Conservation (phyloP, 1,139 yeast genomes). For the Candida frijolesensis region DNA sequence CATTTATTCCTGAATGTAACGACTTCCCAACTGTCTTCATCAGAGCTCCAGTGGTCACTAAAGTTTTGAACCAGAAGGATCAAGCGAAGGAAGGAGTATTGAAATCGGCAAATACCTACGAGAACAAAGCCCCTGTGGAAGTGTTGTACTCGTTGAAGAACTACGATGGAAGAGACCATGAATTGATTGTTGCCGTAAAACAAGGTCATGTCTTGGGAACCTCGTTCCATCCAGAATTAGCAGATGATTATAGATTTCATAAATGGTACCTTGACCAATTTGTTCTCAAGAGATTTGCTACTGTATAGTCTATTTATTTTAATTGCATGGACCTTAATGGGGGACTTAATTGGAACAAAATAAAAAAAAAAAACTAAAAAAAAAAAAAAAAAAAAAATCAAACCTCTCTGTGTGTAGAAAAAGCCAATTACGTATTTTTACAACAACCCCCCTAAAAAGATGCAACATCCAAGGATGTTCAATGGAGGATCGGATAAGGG, state of each 20-base stretch:
- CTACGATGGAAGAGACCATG: slow-evolving; percentile 23
- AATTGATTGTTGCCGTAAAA: slow-evolving; percentile 68
- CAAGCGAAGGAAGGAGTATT: slow-evolving; percentile 20
- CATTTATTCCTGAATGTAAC: slow-evolving; percentile 42
- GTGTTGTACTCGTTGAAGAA: slow-evolving; percentile 39
- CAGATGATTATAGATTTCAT: slow-evolving; percentile 70
- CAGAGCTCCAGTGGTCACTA: slow-evolving; percentile 73
- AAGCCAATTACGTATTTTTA: not conserved
- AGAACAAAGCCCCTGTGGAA: slow-evolving; percentile 37
- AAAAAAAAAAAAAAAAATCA: slow-evolving; percentile 2
- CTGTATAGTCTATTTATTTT: not conserved
- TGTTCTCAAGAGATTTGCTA: slow-evolving; percentile 27
- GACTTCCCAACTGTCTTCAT: slow-evolving; percentile 68
- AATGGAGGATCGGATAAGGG: slow-evolving; percentile 12
- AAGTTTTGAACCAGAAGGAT: slow-evolving; percentile 24
- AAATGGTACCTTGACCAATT: slow-evolving; percentile 69
- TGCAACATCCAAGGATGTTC: slow-evolving; percentile 36
- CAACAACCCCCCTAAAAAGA: slow-evolving; percentile 8
- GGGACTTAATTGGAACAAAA: not conserved
- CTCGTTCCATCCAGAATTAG: slow-evolving; percentile 80
- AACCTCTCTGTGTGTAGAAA: not conserved
- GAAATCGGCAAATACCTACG: slow-evolving; percentile 27
- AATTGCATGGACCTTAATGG: no score
- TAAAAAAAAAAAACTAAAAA: not conserved
- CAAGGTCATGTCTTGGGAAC: slow-evolving; percentile 74